Evolutionary conservation across 2,329 filamentous ascomycete genomes (phyloP), one percentile per base, ranked within the genome.

Genomic region (Penicillium nordicum): DNA sequence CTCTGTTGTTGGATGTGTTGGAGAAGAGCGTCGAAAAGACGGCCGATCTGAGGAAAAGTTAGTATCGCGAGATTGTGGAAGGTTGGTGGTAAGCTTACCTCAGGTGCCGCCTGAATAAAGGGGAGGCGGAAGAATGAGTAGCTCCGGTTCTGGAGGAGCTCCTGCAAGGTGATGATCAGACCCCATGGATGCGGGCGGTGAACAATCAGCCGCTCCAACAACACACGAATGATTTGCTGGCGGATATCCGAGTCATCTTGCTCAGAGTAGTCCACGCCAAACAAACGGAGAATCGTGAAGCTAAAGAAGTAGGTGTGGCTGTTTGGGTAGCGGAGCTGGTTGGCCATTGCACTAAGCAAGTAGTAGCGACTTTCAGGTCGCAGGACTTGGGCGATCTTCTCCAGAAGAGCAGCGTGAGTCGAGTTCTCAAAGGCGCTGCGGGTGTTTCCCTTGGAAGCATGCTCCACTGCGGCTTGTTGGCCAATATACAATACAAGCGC

Each of bases 131-230:
- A 97, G 80, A 99, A 96, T 69, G 86, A 86, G 74, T 93, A 95
- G 70, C 87, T 90, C 52, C 89, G 87, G 72, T 96, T 97, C 80
- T 96, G 95, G 64, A 96, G 81, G 55, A 99, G 82, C 78, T 97
- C 94, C 61, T 94, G 79, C 59, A 96, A 83, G 36, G 92, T 93
- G 60, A 92, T 87, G 71, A 97, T 87, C 42, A 99, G 79, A 12
- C 95, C 95, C 93, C 93, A 97, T 18, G 95, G 93, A 72, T 97
- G 93, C 50, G 93, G 93, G 77, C 92, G 91, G 72, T 90, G 91
- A 23, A 91, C 89, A 57, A 95, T 84, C 45, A 97, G 80, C 47
- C 94, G 86, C 80, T 99, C 94, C 37, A 97, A 80, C 44, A 99
- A 79, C 25, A 97, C 86, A 45, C 93, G 86, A 50, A 91, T 90